Conservation (phyloP, 768 basidiomycete species). For the Boletellus ananas region DNA sequence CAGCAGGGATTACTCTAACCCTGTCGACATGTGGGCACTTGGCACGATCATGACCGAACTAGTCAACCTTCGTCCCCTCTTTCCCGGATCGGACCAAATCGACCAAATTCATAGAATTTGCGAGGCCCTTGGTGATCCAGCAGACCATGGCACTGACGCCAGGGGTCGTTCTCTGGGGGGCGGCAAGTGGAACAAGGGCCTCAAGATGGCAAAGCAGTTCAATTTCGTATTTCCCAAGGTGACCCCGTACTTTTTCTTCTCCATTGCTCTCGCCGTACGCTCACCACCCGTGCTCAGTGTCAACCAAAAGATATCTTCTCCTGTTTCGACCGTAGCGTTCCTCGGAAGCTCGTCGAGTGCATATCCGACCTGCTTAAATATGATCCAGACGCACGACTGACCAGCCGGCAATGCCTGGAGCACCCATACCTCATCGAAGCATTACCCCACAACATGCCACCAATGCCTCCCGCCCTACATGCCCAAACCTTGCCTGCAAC, state of each 20-base stretch:
- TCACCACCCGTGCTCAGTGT: slow-evolving; percentile 39
- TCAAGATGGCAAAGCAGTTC: slow-evolving; percentile 80
- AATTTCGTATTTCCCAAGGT: slow-evolving; percentile 93
- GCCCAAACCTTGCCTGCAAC: slow-evolving; percentile 36
- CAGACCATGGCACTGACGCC: slow-evolving; percentile 74
- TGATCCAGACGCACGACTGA: slow-evolving; percentile 83
- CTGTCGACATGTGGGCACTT: slow-evolving; percentile 99
- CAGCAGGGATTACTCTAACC: slow-evolving; percentile 90
- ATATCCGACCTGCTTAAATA: slow-evolving; percentile 90
- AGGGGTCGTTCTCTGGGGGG: slow-evolving; percentile 74
- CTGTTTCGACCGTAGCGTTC: slow-evolving; percentile 76
- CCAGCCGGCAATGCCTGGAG: slow-evolving; percentile 80
- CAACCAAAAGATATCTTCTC: slow-evolving; percentile 63
- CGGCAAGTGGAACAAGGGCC: slow-evolving; percentile 81
- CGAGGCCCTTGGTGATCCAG: slow-evolving; percentile 91
- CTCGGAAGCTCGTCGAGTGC: slow-evolving; percentile 81
- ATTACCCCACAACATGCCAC: slow-evolving; percentile 59
- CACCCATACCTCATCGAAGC: slow-evolving; percentile 89
- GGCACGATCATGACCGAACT: slow-evolving; percentile 98
- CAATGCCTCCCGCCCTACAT: slow-evolving; percentile 52
- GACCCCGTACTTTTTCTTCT: neutral
- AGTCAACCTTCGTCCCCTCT: slow-evolving; percentile 90
- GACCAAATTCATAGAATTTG: slow-evolving; percentile 92
- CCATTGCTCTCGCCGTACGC: neutral
- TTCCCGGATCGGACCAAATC: slow-evolving; percentile 88